Evolutionary conservation across 2,329 filamentous ascomycete species (phyloP).

Genomic region (Epichloe hybrida): DNA sequence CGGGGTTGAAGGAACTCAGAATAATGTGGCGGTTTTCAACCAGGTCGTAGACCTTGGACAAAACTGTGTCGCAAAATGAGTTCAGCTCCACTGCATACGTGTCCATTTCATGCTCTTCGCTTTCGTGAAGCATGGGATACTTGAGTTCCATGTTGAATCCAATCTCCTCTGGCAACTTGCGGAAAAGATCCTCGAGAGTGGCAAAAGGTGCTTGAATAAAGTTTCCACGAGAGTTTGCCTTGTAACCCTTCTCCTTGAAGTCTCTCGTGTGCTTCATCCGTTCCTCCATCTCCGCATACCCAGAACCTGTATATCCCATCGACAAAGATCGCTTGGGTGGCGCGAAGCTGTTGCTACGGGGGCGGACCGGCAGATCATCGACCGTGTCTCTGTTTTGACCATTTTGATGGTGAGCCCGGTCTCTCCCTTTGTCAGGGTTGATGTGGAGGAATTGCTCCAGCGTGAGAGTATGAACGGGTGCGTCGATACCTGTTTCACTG

Average conservation of each 20-base stretch:
- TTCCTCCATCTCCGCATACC: constrained; percentile 43
- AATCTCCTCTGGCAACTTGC: constrained; percentile 64
- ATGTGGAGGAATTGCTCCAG: constrained; percentile 92
- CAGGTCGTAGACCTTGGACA: constrained; percentile 79
- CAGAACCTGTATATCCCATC: constrained; percentile 35
- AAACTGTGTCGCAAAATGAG: constrained; percentile 80
- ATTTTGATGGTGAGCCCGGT: not conserved
- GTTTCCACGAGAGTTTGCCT: constrained; percentile 84
- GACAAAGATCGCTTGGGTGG: constrained; percentile 38
- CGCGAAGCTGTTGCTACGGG: constrained; percentile 25
- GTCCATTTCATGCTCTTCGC: constrained; percentile 92
- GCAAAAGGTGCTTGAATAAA: constrained; percentile 95
- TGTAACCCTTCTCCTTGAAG: constrained; percentile 90
- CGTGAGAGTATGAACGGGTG: constrained; percentile 87
- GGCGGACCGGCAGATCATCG: constrained; percentile 2
- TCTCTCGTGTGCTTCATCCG: constrained; percentile 96
- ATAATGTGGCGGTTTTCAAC: constrained; percentile 78
- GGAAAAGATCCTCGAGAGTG: constrained; percentile 86
- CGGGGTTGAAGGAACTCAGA: constrained; percentile 94
- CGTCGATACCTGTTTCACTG: constrained; percentile 93
- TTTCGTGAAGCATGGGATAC: constrained; percentile 95
- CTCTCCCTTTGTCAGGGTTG: constrained; percentile 39
- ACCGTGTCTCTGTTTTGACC: not conserved
- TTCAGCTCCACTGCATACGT: constrained; percentile 92
- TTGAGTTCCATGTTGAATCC: constrained; percentile 99